Percentiles rank a stretch among this genome's conserved stretches.
Evolutionary conservation across 1,284 basidiomycete genomes (phyloP).

Genomic region (Butyriboletus appendiculatus): DNA sequence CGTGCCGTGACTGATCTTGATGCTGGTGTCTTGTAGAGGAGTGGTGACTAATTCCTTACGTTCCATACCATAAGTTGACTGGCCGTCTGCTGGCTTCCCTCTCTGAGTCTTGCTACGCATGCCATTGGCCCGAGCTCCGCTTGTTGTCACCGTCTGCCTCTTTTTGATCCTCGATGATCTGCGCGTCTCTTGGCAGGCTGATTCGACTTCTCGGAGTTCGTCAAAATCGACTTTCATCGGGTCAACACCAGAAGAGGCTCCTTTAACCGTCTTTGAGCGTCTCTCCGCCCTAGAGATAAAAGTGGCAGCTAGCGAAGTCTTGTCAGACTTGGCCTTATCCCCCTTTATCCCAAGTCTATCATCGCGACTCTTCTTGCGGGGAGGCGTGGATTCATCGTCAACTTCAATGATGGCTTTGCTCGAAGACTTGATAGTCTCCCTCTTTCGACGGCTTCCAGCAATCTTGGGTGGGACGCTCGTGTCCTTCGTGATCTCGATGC

Average conservation of each 20-base stretch:
- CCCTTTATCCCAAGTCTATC: neutral
- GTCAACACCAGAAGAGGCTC: conserved; percentile 8
- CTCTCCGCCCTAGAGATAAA: conserved; percentile 9
- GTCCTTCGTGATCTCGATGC: conserved; percentile 2
- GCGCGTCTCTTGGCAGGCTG: conserved; percentile 13
- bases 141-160: conserved; percentile 1
- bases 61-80: neutral
- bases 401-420: conserved; percentile 8
- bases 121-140: conserved; percentile 1
- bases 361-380: conserved; percentile 26
- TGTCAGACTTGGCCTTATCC: conserved; percentile 1
- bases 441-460: conserved; percentile 32
- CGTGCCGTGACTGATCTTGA: neutral
- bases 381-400: conserved; percentile 21
- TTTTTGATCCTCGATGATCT: conserved; percentile 25
- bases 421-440: conserved; percentile 17
- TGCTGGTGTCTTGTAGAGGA: neutral
- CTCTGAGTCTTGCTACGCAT: conserved; percentile 8
- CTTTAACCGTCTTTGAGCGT: conserved; percentile 18
- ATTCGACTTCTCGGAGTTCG: conserved; percentile 9
- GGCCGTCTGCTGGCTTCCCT: conserved; percentile 4
- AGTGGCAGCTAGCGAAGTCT: neutral
- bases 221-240: conserved; percentile 9
- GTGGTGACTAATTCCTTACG: neutral
- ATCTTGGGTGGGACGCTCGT: conserved; percentile 10